phyloP scores from a whole-genome alignment of 2,329 filamentous ascomycete species.

The Alternaria burnsii region DNA sequence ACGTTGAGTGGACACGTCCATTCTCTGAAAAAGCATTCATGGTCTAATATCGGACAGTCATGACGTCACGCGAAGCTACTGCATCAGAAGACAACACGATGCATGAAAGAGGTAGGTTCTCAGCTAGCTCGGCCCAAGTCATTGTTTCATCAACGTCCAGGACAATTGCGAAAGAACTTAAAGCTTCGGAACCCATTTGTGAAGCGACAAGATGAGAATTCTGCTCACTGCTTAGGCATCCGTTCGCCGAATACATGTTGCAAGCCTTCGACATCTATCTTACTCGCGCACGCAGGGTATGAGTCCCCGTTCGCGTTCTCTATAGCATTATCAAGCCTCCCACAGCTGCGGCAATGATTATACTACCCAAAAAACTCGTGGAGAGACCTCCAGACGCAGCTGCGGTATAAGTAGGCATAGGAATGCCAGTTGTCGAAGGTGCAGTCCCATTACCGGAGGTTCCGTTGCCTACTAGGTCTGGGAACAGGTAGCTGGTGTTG shows the following conservation, averaged over 20 bases:
- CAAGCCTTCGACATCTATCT: neutral
- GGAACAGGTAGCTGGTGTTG: conserved; percentile 43
- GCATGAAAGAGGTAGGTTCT: neutral
- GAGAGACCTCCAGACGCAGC: conserved; percentile 16
- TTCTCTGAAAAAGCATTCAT: neutral
- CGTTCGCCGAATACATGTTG: neutral
- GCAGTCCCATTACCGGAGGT: conserved; percentile 20
- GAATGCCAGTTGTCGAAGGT: neutral
- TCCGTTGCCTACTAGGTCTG: conserved; percentile 31
- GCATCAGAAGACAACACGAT: neutral
- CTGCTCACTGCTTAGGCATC: neutral
- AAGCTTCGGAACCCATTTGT: neutral
- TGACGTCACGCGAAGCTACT: conserved; percentile 10
- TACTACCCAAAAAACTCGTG: conserved; percentile 13
- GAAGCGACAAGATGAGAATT: neutral
- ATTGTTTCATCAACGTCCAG: neutral
- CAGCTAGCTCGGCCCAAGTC: neutral
- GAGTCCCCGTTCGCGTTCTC: neutral
- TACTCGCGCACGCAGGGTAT: neutral
- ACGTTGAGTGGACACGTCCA: neutral
- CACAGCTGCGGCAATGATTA: conserved; percentile 15
- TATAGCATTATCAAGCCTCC: conserved; percentile 23
- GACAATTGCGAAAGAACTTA: neutral
- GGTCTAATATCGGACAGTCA: neutral
- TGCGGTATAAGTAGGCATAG: conserved; percentile 10